A percentile compares a stretch with the other conserved stretches of the same genome.
phyloP scores from a whole-genome alignment of 225 moss, liverwort and hornwort genomes.

The Marchantia paleacea region DNA sequence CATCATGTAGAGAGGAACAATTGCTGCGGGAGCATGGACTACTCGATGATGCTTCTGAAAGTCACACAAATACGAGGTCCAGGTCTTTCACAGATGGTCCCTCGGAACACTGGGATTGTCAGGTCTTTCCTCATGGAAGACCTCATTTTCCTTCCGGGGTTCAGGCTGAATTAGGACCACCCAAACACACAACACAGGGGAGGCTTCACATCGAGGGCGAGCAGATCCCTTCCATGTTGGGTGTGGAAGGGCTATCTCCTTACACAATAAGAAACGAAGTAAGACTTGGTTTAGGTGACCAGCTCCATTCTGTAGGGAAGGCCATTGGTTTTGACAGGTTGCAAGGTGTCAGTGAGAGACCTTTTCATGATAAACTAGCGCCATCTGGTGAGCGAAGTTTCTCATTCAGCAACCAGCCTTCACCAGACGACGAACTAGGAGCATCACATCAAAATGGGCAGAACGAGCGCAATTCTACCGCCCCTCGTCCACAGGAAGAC shows the following conservation, averaged over 20 bases:
- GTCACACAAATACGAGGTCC: neutral
- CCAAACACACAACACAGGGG: constrained; percentile 5
- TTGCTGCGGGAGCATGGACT: constrained; percentile 41
- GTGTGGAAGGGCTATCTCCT: neutral
- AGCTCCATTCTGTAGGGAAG: constrained; percentile 21
- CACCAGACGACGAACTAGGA: neutral
- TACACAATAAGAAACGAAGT: constrained; percentile 14
- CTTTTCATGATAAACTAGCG: constrained; percentile 11
- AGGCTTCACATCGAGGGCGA: constrained; percentile 4
- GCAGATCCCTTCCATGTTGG: neutral
- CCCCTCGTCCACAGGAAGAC: constrained; percentile 24
- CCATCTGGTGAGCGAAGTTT: constrained; percentile 9
- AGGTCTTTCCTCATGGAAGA: constrained; percentile 12
- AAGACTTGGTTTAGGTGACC: constrained; percentile 16
- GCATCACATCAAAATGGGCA: constrained; percentile 20
- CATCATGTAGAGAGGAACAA: constrained; percentile 33
- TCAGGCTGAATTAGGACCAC: neutral
- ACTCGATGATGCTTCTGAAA: constrained; percentile 16
- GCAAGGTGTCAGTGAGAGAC: constrained; percentile 15
- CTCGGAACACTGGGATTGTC: constrained; percentile 21
- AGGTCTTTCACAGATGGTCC: constrained; percentile 5
- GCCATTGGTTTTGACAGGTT: constrained; percentile 8
- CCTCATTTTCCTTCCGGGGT: constrained; percentile 20
- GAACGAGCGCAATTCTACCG: neutral
- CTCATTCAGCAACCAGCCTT: neutral